Base-by-base conservation (phyloP, 164 flowering plant species). In the Taxillus chinensis region DNA sequence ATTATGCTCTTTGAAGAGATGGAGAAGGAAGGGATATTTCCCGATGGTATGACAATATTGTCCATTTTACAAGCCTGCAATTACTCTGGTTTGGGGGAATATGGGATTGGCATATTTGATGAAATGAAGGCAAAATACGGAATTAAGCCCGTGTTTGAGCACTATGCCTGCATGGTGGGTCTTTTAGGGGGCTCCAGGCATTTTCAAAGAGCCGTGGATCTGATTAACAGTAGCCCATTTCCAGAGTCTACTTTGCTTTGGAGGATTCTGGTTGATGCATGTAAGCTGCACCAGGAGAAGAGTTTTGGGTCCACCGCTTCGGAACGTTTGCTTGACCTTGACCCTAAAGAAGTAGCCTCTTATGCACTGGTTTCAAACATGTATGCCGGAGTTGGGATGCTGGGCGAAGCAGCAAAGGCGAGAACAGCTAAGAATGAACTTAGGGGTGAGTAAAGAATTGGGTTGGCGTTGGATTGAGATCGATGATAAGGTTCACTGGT, bases 61-160 rank as follows among this genome's bases (percentile, higher is more conserved):
- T 57, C 66, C n/a, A 58, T 68, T 27, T 76, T 76, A 68, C 79
- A 76, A 70, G 79, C 74, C 43, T 73, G 79, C 62, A 45, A 66
- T 43, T 68, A 76, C 45, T 70, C 76, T 8, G 74, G 76, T 27
- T 61, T 76, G 57, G 70, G 55, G 61, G 67, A 73, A 68, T 58
- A 65, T 51, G 79, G 74, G 43, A 48, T 70, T 5, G 16, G 41
- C 57, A 46, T 73, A 55, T 71, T 65, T 56, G 58, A 58, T 39
- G 55, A 64, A 16, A 76, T 73, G 70, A 71, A 61, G 57, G 37
- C 39, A 49, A 68, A 57, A 39, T 63, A 63, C 55, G 64, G 71
- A 38, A 16, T 63, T 8, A 45, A 13, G 37, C 64, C 71, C 40
- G 54, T 38, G 45, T 16, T 68, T 53, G 71, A 63, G 64, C 67